Evolutionary conservation across 495 filamentous ascomycete species (phyloP).

Genomic region (Trichocladium uniseriatum): DNA sequence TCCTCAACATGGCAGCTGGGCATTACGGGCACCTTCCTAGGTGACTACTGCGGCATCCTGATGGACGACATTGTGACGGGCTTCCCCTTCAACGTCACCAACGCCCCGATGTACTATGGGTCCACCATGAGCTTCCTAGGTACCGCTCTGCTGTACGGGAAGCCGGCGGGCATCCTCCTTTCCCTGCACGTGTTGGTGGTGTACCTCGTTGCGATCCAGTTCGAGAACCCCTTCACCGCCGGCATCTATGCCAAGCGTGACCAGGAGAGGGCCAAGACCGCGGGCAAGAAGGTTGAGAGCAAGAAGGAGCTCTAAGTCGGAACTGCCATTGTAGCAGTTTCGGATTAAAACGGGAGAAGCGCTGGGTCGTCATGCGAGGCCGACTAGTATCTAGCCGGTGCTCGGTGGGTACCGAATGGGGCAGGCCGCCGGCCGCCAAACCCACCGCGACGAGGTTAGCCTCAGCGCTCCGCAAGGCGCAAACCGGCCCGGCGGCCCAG

Average conservation of each 20-base stretch:
- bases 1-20: constrained; percentile 88
- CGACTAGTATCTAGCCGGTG: neutral
- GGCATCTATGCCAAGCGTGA: constrained; percentile 91
- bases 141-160: constrained; percentile 78
- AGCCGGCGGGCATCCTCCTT: constrained; percentile 76
- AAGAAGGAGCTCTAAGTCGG: constrained; percentile 39
- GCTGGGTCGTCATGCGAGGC: constrained; percentile 2
- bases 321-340: neutral
- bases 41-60: constrained; percentile 96
- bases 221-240: constrained; percentile 95
- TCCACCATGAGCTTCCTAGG: constrained; percentile 87
- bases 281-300: constrained; percentile 19
- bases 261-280: constrained; percentile 34
- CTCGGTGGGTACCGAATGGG: neutral
- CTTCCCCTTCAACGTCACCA: constrained; percentile 91
- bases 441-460: neutral
- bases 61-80: constrained; percentile 89
- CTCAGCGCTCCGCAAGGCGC: neutral
- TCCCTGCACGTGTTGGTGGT: constrained; percentile 64
- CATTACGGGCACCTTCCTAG: constrained; percentile 91
- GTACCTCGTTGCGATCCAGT: constrained; percentile 76
- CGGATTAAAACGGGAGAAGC: constrained; percentile 9
- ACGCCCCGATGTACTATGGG: constrained; percentile 94
- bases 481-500: constrained; percentile 1
- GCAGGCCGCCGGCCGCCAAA: constrained; percentile 4